phyloP scores from a whole-genome alignment of 768 basidiomycete genomes.

The Mycena latifolia region DNA sequence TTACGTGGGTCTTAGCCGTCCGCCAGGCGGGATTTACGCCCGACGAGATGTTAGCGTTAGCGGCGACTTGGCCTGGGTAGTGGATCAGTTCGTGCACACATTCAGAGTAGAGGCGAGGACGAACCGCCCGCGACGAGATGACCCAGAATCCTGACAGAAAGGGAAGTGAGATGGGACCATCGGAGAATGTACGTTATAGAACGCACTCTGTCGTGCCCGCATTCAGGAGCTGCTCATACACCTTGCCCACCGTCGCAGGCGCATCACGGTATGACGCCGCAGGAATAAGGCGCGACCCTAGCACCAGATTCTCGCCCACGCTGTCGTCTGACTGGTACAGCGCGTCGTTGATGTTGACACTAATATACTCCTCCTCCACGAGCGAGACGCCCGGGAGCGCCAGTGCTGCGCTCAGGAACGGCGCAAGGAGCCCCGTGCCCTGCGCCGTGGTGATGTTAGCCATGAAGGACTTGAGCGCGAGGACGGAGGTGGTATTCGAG shows the following conservation, averaged over 20 bases:
- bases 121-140: constrained; percentile 41
- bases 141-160: constrained; percentile 33
- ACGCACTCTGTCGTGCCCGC: constrained; percentile 29
- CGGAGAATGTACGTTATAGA: background rate
- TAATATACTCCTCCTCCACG: constrained; percentile 1
- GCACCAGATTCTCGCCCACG: constrained; percentile 24
- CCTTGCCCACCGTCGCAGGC: constrained; percentile 33
- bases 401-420: constrained; percentile 38
- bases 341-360: constrained; percentile 32
- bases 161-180: background rate
- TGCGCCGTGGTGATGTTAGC: constrained; percentile 22
- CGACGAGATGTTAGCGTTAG: constrained; percentile 46
- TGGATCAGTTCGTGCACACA: background rate
- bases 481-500: constrained; percentile 29
- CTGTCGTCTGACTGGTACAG: constrained; percentile 33
- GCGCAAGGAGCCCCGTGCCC: constrained; percentile 35
- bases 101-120: background rate
- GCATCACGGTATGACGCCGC: constrained; percentile 32
- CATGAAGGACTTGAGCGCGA: constrained; percentile 35
- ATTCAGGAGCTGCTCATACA: constrained; percentile 39
- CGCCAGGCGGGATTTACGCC: constrained; percentile 50
- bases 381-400: constrained; percentile 36
- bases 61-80: constrained; percentile 43
- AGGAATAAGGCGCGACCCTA: constrained; percentile 39
- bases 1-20: constrained; percentile 51